A percentile compares a stretch with the other conserved stretches of the same genome.
These are phyloP conservation scores for Macrophomina pseudophaseolina DNA, from an alignment of 2,329 filamentous ascomycete genomes.

Conservation along the genomic window DNA sequence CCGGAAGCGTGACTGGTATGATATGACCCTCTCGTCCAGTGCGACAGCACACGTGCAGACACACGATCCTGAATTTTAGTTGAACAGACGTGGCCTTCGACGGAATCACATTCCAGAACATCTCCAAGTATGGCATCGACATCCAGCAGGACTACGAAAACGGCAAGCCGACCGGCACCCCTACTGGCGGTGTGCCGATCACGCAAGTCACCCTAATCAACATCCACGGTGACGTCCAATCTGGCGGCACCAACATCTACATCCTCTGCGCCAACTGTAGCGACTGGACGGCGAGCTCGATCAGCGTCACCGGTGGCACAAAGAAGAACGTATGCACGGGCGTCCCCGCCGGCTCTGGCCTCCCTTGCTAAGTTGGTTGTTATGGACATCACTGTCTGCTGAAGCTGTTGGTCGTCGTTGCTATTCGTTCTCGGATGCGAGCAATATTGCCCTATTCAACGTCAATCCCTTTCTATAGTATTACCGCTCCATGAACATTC, in stretches of 20 bases:
- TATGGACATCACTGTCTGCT: too few relatives aligned
- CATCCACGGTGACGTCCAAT: conserved; percentile 47
- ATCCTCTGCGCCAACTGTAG: conserved; percentile 62
- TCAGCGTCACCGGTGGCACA: conserved; percentile 46
- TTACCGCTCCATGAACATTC: too few relatives aligned
- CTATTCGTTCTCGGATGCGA: too few relatives aligned
- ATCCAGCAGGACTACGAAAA: conserved; percentile 60
- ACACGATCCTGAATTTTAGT: too few relatives aligned
- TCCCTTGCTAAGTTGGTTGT: conserved; percentile 45
- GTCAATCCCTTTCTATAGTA: too few relatives aligned
- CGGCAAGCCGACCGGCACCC: conserved; percentile 48
- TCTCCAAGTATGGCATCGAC: conserved; percentile 56
- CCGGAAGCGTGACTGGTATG: conserved; percentile 57
- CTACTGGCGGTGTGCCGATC: conserved; percentile 56
- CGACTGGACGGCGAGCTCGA: conserved; percentile 60
- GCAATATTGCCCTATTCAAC: too few relatives aligned
- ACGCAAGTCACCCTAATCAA: conserved; percentile 49
- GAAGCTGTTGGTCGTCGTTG: too few relatives aligned
- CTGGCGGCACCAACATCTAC: conserved; percentile 50
- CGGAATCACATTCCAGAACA: conserved; percentile 53
- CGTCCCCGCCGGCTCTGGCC: conserved; percentile 40
- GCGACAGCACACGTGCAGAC: too few relatives aligned
- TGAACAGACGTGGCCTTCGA: too few relatives aligned
- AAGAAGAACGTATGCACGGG: conserved; percentile 41
- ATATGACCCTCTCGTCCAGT: too few relatives aligned